Percentiles rank a stretch among this genome's conserved stretches.
Evolutionary conservation across 192 early-diverging fungal genomes (phyloP).

Genomic region (Umbelopsis ramanniana): DNA sequence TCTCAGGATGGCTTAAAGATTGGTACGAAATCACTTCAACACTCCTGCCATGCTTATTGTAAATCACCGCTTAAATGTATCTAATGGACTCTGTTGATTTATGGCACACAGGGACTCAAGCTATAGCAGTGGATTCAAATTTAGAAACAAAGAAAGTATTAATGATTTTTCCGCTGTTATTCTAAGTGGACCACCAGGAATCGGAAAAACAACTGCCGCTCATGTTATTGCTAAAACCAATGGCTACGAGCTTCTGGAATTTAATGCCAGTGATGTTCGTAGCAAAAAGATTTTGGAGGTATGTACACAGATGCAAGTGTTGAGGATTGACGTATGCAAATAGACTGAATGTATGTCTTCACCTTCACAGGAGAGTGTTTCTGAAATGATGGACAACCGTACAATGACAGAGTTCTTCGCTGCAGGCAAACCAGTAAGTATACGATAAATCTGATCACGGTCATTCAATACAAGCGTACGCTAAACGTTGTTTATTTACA

Average conservation of each 20-base stretch:
- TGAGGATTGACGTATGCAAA: background rate
- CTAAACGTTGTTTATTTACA: background rate
- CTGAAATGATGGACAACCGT: slow-evolving; percentile 61
- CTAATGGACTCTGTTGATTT: background rate
- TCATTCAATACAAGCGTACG: background rate
- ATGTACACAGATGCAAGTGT: slow-evolving; percentile 10
- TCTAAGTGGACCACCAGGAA: slow-evolving; percentile 94
- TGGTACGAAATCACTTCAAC: slow-evolving; percentile 60
- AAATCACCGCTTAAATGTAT: background rate
- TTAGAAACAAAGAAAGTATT: slow-evolving; percentile 57
- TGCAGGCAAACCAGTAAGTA: slow-evolving; percentile 16
- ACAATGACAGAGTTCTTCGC: slow-evolving; percentile 61
- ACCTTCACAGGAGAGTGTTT: slow-evolving; percentile 36
- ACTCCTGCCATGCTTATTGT: background rate
- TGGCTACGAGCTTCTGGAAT: slow-evolving; percentile 88
- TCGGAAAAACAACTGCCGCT: slow-evolving; percentile 97
- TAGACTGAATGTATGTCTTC: too few species aligned
- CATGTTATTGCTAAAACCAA: slow-evolving; percentile 82
- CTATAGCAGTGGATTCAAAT: slow-evolving; percentile 28
- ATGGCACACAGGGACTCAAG: background rate
- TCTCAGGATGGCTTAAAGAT: slow-evolving; percentile 74
- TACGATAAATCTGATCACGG: background rate
- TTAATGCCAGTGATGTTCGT: slow-evolving; percentile 96
- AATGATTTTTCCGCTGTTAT: slow-evolving; percentile 68
- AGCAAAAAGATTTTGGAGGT: slow-evolving; percentile 88